A percentile compares a stretch with the other conserved stretches of the same genome.
These are phyloP conservation scores for Nicotiana obtusifolia DNA, from an alignment of 257 asterid species.

Conservation along the genomic window DNA sequence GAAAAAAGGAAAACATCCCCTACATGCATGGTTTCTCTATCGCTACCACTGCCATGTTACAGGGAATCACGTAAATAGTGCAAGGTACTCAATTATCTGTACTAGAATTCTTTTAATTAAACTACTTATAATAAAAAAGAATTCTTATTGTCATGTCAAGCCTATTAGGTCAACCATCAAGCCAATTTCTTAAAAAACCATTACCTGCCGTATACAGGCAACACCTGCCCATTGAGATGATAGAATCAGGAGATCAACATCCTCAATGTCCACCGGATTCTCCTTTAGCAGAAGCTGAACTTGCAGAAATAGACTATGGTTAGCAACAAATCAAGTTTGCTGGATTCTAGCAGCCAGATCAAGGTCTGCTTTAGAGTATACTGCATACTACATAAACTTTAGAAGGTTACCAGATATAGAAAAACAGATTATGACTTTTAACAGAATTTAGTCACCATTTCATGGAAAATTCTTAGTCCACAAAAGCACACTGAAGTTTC, in stretches of 20 bases:
- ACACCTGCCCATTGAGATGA: conserved; percentile 84
- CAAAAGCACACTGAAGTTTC: neutral
- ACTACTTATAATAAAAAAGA: too few species aligned
- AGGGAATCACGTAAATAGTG: neutral
- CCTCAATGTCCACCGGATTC: conserved; percentile 49
- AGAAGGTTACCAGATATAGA: neutral
- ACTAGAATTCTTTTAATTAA: neutral
- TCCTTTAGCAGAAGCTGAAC: conserved; percentile 57
- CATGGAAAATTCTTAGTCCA: neutral
- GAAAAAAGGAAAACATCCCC: neutral
- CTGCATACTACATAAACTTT: neutral
- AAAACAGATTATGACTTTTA: neutral
- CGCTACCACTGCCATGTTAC: neutral
- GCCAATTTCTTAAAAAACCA: conserved; percentile 10
- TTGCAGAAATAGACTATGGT: neutral
- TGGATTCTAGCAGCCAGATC: neutral
- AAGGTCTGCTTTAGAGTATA: neutral
- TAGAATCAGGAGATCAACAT: conserved; percentile 68
- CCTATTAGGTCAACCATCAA: neutral
- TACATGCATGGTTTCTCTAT: neutral
- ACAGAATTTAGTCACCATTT: neutral
- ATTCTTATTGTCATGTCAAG: neutral
- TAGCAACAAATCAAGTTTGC: neutral
- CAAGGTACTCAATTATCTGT: neutral
- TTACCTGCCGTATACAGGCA: conserved; percentile 64